These are phyloP conservation scores for Insectozyma bohioensis DNA, from an alignment of 1,139 yeast species.

Conservation along the genomic window DNA sequence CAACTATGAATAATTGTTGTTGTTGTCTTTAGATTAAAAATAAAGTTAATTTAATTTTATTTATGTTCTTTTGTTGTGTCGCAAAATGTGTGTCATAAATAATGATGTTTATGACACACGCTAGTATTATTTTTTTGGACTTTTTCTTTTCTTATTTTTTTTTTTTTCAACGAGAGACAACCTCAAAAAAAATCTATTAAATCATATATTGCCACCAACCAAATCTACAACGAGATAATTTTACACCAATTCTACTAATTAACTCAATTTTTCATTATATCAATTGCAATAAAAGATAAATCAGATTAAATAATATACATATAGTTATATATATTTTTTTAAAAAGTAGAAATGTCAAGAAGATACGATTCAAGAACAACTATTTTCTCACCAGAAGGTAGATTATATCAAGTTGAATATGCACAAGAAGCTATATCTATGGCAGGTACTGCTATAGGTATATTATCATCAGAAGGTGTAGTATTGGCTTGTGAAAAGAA, in stretches of 20 bases:
- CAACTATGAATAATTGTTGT: too few species aligned
- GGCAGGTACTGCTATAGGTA: conserved; percentile 97
- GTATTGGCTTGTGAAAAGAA: conserved; percentile 96
- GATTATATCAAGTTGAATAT: conserved; percentile 93
- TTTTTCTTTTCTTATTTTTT: background rate
- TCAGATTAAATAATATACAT: too few species aligned
- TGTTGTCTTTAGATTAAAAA: too few species aligned
- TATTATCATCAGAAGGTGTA: conserved; percentile 88
- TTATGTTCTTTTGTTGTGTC: too few species aligned
- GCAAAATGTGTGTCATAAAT: too few species aligned
- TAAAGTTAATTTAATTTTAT: too few species aligned
- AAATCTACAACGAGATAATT: background rate
- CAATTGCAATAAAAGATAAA: too few species aligned
- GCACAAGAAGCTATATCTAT: conserved; percentile 97
- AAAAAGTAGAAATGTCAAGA: too few species aligned
- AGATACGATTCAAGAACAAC: conserved; percentile 94
- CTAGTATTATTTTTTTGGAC: background rate
- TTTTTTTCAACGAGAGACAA: background rate
- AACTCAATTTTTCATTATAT: too few species aligned
- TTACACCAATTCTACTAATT: too few species aligned
- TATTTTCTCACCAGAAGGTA: conserved; percentile 97
- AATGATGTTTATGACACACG: too few species aligned
- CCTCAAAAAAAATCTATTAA: background rate
- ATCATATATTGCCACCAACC: conserved; percentile 1
- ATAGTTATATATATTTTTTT: too few species aligned